Base-by-base conservation (phyloP, 2,329 filamentous ascomycete genomes). In the Alternaria sp. region DNA sequence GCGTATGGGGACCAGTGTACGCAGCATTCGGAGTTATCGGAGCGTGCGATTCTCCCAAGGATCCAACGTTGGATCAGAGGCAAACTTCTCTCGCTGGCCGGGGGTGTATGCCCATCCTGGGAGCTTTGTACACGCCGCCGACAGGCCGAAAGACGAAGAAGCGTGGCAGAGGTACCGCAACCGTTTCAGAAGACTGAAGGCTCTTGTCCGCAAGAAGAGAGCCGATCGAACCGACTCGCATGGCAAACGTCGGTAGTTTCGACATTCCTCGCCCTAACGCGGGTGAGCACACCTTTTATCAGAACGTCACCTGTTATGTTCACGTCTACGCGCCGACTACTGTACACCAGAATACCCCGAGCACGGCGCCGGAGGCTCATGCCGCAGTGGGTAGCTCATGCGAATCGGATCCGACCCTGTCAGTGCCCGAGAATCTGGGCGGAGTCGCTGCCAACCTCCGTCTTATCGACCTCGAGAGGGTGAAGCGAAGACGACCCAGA, bases 41-140 rank as follows among this genome's bases (percentile, higher is more conserved):
- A 59, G 61, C 25, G 57, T 63, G 44, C 61, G 50, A 13, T 63
- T 62, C 46, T 55, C 60, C n/a, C n/a, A n/a, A n/a, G n/a, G n/a
- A n/a, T n/a, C n/a, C n/a, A n/a, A n/a, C n/a, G n/a, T n/a, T n/a
- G n/a, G n/a, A n/a, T n/a, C n/a, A n/a, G n/a, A n/a, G 17, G 7
- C 61, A 43, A 66, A 75, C 45, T 68, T 73, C 47, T 64, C 58
- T 45, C 60, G 55, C 49, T 73, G 66, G 64, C 69, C 70, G 15
- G 73, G 68, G 25, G 65, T 73, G 3, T 69, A 75, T 52, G 47
- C 75, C n/a, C 61, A 69, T 54, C 72, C 72, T 3, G 73, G 73
- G 7, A 46, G 62, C 2, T 77, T 77, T 36, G 68, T 64, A 23
- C 55, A 66, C 49, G 32, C 66, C 4, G 50, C 58, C 8, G 61